These are phyloP conservation scores for Tricholoma bakamatsutake DNA, from an alignment of 768 basidiomycete genomes.

Conservation along the genomic window DNA sequence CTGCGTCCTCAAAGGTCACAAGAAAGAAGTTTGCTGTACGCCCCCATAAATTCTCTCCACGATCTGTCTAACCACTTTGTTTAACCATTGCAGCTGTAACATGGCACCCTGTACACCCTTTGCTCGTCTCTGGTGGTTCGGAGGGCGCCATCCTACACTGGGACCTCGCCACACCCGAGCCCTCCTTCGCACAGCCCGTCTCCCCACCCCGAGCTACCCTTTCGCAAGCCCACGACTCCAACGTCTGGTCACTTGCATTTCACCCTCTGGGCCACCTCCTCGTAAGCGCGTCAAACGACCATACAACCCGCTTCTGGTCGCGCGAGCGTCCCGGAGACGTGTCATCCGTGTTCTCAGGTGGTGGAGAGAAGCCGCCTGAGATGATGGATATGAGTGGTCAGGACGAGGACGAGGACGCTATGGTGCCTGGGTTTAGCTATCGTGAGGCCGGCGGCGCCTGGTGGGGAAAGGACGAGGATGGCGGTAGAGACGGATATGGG, in stretches of 20 bases:
- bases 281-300: conserved; percentile 93
- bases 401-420: conserved; percentile 70
- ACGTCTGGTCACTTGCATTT: conserved; percentile 93
- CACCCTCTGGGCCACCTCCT: conserved; percentile 96
- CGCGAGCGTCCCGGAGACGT: conserved; percentile 85
- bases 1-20: conserved; percentile 89
- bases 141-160: conserved; percentile 94
- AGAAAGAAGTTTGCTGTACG: conserved; percentile 96
- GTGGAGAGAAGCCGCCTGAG: conserved; percentile 82
- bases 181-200: conserved; percentile 35
- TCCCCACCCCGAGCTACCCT: conserved; percentile 73
- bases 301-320: conserved; percentile 98
- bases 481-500: conserved; percentile 35
- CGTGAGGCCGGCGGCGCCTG: conserved; percentile 23
- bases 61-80: not conserved
- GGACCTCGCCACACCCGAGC: conserved; percentile 72
- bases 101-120: conserved; percentile 93
- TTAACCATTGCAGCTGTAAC: conserved; percentile 55
- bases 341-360: conserved; percentile 69
- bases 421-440: conserved; percentile 71
- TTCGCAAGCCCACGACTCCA: conserved; percentile 96
- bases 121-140: conserved; percentile 90
- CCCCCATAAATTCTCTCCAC: not conserved
- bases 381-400: conserved; percentile 47
- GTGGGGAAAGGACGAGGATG: conserved; percentile 30